Base-by-base conservation (phyloP, 352 stramenopile species). In the Blastocystis sp. region DNA sequence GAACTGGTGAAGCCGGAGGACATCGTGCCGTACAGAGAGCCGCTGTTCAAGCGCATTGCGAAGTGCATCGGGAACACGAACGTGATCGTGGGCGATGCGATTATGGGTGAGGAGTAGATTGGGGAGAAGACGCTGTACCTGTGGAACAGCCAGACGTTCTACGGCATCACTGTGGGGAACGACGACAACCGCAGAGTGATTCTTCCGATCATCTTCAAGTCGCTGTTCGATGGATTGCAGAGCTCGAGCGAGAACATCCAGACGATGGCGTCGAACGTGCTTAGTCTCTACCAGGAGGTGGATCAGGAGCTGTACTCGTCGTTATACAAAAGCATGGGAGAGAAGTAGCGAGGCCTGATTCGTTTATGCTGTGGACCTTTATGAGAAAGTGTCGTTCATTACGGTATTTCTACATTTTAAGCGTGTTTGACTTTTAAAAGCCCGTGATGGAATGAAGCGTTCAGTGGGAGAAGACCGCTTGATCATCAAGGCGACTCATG, bases 121-220 rank as follows among this genome's bases (percentile, higher is more conserved):
- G 96, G 96, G 52, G 96, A 99, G 91, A 94, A 96, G 19, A 95
- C 96, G 21, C 92, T 99, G 3, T 99, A 98, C 90, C 92, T 98
- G 24, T 99, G 97, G 97, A 98, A 98, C 91, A 98, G 98, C 89
- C 95, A 98, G 87, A 95, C 98, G 88, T 92, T 98, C 62, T 95
- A 98, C 40, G 97, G 97, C 87, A 96, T 94, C 60, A 95, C 95
- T 11, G 97, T 95, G 57, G 91, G 98, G 24, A 97, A 93, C 61
- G 93, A 96, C 84, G 91, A 97, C 79, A 95, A 98, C 90, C 95
- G 95, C 42, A 91, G 94, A 68, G 92, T 95, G 68, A 95, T 98
- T 43, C 91, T 98, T 38, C 96, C 96, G 0, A 93, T 97, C 43
- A 97, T 98, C 90, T 98, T 98, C 89, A 93, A 93, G 42, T 92